Conservation (phyloP, 805 yeast species). For the Cephaloascus fragrans region DNA sequence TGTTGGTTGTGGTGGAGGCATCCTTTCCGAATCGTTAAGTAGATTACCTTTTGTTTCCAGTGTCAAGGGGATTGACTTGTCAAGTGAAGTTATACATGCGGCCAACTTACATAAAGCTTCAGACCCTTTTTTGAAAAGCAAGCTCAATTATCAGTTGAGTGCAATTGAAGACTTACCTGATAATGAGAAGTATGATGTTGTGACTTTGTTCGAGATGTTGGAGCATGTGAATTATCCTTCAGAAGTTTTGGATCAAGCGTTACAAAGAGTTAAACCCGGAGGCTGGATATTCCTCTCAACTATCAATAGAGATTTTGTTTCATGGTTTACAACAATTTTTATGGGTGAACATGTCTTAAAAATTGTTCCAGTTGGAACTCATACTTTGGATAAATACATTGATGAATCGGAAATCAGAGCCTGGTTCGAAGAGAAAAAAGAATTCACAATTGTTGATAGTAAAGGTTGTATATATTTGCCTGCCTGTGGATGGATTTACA, state of each 20-base stretch:
- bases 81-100: conserved; percentile 71
- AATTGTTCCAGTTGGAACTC: conserved; percentile 91
- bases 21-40: conserved; percentile 79
- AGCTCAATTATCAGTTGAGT: conserved; percentile 48
- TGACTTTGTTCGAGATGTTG: conserved; percentile 88
- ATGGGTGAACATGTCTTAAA: conserved; percentile 74
- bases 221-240: conserved; percentile 91
- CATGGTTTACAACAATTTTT: conserved; percentile 89
- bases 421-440: conserved; percentile 43
- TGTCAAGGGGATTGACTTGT: conserved; percentile 80
- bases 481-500: conserved; percentile 74
- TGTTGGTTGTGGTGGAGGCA: conserved; percentile 99
- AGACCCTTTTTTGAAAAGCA: conserved; percentile 55
- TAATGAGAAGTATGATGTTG: conserved; percentile 52
- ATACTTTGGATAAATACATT: conserved; percentile 77
- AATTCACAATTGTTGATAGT: conserved; percentile 50
- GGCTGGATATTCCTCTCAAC: conserved; percentile 87
- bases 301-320: conserved; percentile 75
- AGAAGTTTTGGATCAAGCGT: conserved; percentile 57
- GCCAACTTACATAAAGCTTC: conserved; percentile 58
- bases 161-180: conserved; percentile 51
- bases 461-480: conserved; percentile 84
- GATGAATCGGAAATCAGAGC: conserved; percentile 60
- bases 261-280: conserved; percentile 60
- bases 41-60: conserved; percentile 50